A percentile compares a stretch with the other conserved stretches of the same genome.
Evolutionary conservation across 2,329 filamentous ascomycete genomes (phyloP).

Genomic region (Aspergillus sp.): DNA sequence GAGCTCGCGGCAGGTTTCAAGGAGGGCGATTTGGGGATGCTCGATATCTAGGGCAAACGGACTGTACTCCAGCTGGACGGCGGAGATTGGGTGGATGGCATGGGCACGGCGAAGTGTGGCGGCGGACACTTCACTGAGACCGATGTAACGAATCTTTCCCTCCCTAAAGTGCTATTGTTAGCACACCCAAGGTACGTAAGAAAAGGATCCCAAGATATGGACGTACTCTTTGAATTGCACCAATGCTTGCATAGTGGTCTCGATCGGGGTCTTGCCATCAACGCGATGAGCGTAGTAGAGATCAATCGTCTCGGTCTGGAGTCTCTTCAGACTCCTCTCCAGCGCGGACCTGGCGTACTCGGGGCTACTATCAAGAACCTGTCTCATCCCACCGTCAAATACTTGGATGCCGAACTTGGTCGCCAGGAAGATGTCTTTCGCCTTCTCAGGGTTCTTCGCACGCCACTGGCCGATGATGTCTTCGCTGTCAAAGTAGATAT

Average conservation of each 20-base stretch:
- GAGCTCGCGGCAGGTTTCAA: conserved; percentile 34
- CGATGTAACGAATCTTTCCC: conserved; percentile 60
- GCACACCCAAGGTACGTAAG: background rate
- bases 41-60: conserved; percentile 58
- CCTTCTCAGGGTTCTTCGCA: conserved; percentile 44
- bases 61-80: conserved; percentile 59
- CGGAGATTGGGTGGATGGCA: conserved; percentile 54
- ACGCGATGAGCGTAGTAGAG: conserved; percentile 54
- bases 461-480: conserved; percentile 56
- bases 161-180: background rate
- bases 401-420: conserved; percentile 55
- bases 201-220: background rate
- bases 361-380: conserved; percentile 26
- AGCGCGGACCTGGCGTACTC: conserved; percentile 26
- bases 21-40: conserved; percentile 25
- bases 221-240: conserved; percentile 49
- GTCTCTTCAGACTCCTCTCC: conserved; percentile 44
- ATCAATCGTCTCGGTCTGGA: conserved; percentile 52
- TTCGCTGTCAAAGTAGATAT: conserved; percentile 54
- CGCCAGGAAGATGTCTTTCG: conserved; percentile 56
- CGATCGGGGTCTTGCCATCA: conserved; percentile 43
- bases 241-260: conserved; percentile 49
- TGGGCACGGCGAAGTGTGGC: conserved; percentile 56
- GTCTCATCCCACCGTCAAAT: conserved; percentile 45
- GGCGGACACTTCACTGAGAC: conserved; percentile 55